Evolutionary conservation across 2,329 filamentous ascomycete genomes (phyloP).

Genomic region (Fusarium miscanthi): DNA sequence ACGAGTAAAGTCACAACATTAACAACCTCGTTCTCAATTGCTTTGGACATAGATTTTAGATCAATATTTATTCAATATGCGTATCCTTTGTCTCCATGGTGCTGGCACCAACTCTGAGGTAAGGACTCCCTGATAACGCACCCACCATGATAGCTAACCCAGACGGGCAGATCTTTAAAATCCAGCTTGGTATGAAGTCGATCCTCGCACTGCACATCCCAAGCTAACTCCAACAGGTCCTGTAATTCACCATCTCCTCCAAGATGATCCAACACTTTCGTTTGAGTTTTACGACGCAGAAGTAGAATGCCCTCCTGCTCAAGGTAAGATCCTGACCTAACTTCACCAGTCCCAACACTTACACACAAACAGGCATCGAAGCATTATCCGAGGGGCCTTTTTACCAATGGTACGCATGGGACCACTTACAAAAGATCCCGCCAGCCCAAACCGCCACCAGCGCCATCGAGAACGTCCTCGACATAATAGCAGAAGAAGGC

Average conservation of each 20-base stretch:
- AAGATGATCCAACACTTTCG: neutral
- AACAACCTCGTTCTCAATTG: neutral
- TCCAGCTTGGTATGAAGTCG: neutral
- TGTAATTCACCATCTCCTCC: neutral
- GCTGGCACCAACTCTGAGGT: neutral
- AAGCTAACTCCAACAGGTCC: neutral
- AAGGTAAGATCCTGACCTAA: neutral
- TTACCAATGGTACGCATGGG: neutral
- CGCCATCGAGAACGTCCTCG: neutral
- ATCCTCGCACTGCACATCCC: too few species aligned
- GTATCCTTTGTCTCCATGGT: neutral
- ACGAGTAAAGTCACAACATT: neutral
- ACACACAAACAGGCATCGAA: neutral
- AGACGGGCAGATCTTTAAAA: neutral
- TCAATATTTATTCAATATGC: neutral
- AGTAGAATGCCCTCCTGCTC: neutral
- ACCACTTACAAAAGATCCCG: neutral
- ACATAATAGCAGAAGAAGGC: neutral
- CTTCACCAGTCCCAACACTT: neutral
- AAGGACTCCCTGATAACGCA: too few species aligned
- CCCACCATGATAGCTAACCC: neutral
- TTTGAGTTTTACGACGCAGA: neutral
- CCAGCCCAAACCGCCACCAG: neutral
- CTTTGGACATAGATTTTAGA: neutral
- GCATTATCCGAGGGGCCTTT: neutral